These are phyloP conservation scores for Arthrinium puccinioides DNA, from an alignment of 2,329 filamentous ascomycete species.

Conservation along the genomic window DNA sequence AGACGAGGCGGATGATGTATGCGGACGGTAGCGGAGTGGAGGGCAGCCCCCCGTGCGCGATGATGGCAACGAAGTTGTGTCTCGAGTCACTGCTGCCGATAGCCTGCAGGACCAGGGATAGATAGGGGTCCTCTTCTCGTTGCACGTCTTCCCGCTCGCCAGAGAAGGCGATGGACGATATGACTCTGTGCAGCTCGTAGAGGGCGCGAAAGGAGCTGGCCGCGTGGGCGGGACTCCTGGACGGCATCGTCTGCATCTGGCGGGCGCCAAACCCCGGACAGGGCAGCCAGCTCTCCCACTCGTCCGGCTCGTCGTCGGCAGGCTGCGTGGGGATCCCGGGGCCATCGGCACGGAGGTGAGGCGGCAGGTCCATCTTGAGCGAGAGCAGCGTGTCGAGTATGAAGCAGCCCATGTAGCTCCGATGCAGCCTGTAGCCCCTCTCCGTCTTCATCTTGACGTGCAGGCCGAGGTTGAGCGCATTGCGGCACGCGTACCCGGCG, in stretches of 20 bases:
- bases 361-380: conserved; percentile 38
- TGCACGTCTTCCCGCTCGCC: not conserved
- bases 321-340: conserved; percentile 34
- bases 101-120: conserved; percentile 8
- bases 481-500: conserved; percentile 55
- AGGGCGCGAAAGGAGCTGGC: conserved; percentile 14
- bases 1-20: conserved; percentile 12
- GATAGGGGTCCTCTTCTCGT: conserved; percentile 7
- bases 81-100: conserved; percentile 6
- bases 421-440: conserved; percentile 22
- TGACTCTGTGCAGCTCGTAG: conserved; percentile 10
- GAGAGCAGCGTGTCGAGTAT: conserved; percentile 54
- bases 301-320: conserved; percentile 61
- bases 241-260: conserved; percentile 2
- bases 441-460: conserved; percentile 20
- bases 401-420: conserved; percentile 50
- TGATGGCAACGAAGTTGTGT: conserved; percentile 3
- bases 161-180: conserved; percentile 8
- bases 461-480: conserved; percentile 35
- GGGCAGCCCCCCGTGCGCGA: conserved; percentile 10
- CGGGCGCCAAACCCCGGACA: conserved; percentile 28
- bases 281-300: conserved; percentile 67
- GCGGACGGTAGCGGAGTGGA: conserved; percentile 10
- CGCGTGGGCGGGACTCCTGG: conserved; percentile 14
- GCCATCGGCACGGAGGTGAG: conserved; percentile 41